Percentiles rank a stretch among this genome's conserved stretches.
Conservation (phyloP, 116 monocot genomes). For the Trichopus zeylanicus region DNA sequence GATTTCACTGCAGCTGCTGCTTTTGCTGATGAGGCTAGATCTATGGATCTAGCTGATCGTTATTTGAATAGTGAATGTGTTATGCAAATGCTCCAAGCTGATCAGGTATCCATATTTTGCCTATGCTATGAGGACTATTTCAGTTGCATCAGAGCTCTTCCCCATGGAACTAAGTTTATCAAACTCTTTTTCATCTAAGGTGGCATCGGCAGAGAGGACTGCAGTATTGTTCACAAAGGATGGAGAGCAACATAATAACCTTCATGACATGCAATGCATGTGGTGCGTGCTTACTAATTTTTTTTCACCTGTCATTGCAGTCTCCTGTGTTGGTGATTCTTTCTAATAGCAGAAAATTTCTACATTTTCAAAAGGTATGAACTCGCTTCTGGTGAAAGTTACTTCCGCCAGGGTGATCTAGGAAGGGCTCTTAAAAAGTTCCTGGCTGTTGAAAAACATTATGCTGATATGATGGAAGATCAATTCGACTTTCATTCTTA, state of each 20-base stretch:
- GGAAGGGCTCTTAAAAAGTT: conserved; percentile 88
- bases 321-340: background rate
- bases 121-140: background rate
- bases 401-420: conserved; percentile 85
- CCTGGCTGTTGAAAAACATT: conserved; percentile 96
- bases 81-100: conserved; percentile 86
- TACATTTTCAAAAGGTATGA: conserved; percentile 96
- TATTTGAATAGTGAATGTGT: conserved; percentile 96
- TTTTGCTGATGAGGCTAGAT: conserved; percentile 94
- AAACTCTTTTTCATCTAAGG: conserved; percentile 30
- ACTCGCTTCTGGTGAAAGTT: conserved; percentile 93
- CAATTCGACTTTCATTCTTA: conserved; percentile 99
- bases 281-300: conserved; percentile 26
- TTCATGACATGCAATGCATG: conserved; percentile 98
- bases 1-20: conserved; percentile 67
- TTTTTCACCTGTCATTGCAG: background rate
- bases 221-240: conserved; percentile 96
- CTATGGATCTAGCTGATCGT: conserved; percentile 98
- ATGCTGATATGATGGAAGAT: conserved; percentile 92
- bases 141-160: no score
- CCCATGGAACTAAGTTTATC: conserved; percentile 3
- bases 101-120: conserved; percentile 43
- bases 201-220: conserved; percentile 82
- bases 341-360: conserved; percentile 63
- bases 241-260: conserved; percentile 96